Conservation (phyloP, 202 grass and related monocot species). For the Hordeum pubiflorum region DNA sequence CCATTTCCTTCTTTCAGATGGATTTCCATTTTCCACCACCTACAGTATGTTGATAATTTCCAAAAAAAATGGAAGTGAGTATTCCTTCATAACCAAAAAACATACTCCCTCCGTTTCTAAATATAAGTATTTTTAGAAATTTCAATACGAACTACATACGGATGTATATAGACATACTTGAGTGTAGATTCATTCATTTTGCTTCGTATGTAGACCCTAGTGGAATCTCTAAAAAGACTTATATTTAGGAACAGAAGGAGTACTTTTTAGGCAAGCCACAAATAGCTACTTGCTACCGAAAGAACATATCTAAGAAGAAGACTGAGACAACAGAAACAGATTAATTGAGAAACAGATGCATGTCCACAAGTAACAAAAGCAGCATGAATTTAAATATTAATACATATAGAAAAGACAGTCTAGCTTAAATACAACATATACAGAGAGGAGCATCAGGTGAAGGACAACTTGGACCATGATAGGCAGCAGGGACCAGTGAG, state of each 20-base stretch:
- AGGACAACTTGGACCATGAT: neutral
- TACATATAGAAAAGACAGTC: neutral
- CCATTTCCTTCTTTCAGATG: constrained; percentile 73
- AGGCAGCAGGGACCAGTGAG: neutral
- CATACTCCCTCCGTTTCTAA: no score
- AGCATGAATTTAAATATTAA: neutral
- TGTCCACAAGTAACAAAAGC: neutral
- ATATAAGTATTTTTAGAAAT: no score
- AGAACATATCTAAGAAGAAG: neutral
- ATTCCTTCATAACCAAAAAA: neutral
- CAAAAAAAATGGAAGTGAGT: neutral
- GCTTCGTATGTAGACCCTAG: no score
- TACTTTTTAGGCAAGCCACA: neutral
- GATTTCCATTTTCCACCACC: constrained; percentile 98
- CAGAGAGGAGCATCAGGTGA: neutral
- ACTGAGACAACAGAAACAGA: constrained; percentile 8
- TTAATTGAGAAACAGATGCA: neutral
- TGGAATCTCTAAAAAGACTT: no score
- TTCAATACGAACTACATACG: no score
- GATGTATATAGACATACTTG: no score
- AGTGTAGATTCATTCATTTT: no score
- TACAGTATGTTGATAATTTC: constrained; percentile 33
- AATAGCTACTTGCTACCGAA: constrained; percentile 2
- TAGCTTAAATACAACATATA: constrained; percentile 6
- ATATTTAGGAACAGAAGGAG: no score